These are phyloP conservation scores for Starmerella cellae DNA, from an alignment of 805 yeast genomes.

Conservation along the genomic window DNA sequence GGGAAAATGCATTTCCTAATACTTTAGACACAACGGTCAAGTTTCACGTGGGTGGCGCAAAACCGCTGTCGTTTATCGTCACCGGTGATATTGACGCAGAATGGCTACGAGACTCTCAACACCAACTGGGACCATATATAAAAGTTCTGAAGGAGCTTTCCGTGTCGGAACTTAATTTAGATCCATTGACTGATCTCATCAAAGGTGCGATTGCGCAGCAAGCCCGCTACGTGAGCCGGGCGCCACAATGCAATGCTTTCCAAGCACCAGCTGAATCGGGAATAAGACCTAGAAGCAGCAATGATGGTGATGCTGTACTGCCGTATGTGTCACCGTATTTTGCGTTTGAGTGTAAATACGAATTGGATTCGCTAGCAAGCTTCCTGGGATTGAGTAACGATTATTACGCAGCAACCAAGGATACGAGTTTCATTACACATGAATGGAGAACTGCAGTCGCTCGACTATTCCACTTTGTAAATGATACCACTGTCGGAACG, in stretches of 20 bases:
- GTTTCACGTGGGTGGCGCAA: conserved; percentile 38
- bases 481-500: conserved; percentile 27
- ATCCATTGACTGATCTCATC: conserved; percentile 38
- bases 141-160: conserved; percentile 43
- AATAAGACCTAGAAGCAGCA: conserved; percentile 9
- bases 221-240: conserved; percentile 43
- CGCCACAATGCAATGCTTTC: conserved; percentile 85
- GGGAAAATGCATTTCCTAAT: conserved; percentile 77
- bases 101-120: conserved; percentile 79
- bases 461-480: conserved; percentile 31
- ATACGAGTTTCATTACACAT: conserved; percentile 31
- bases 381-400: conserved; percentile 64
- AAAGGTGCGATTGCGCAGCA: conserved; percentile 75
- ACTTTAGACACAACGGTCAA: conserved; percentile 77
- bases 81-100: conserved; percentile 92
- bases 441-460: conserved; percentile 51
- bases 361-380: conserved; percentile 72
- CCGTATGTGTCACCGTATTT: conserved; percentile 59
- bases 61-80: conserved; percentile 59
- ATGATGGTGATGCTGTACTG: conserved; percentile 40
- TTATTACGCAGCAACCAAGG: conserved; percentile 40
- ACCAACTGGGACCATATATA: conserved; percentile 68
- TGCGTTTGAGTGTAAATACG: conserved; percentile 85
- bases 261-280: conserved; percentile 54
- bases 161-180: conserved; percentile 3